These are phyloP conservation scores for Cryptococcus sp. DNA, from an alignment of 1,284 basidiomycete genomes.

Conservation along the genomic window DNA sequence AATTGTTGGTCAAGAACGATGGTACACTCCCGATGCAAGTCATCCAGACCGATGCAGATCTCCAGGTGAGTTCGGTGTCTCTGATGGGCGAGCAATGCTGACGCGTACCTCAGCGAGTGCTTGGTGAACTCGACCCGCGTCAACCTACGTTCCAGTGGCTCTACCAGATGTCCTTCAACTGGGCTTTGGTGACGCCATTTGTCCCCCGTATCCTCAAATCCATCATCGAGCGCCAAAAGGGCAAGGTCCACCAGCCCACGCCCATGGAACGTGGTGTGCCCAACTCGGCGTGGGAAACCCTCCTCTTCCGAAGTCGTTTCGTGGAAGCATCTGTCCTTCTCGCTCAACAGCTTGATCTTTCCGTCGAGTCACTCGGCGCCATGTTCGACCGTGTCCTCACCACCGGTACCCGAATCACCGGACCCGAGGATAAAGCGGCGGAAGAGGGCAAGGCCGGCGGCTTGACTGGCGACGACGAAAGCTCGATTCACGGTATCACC, in stretches of 20 bases:
- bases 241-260: constrained; percentile 36
- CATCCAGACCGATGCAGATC: constrained; percentile 56
- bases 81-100: neutral
- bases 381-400: constrained; percentile 60
- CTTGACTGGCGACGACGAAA: constrained; percentile 39
- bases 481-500: constrained; percentile 51
- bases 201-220: constrained; percentile 51
- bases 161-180: constrained; percentile 58
- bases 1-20: constrained; percentile 57
- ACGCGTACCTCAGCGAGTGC: constrained; percentile 41
- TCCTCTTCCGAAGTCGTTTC: constrained; percentile 55
- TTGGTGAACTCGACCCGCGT: constrained; percentile 55
- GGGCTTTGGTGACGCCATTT: constrained; percentile 56
- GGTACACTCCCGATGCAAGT: constrained; percentile 58
- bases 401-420: constrained; percentile 50
- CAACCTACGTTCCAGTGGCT: constrained; percentile 59
- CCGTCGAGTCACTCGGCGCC: constrained; percentile 62
- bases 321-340: constrained; percentile 56
- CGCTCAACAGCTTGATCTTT: constrained; percentile 55
- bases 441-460: constrained; percentile 29
- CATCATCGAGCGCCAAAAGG: constrained; percentile 25
- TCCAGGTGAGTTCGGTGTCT: constrained; percentile 28
- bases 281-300: constrained; percentile 33
- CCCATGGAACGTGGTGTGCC: constrained; percentile 31
- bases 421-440: constrained; percentile 18